These are phyloP conservation scores for Xylaria polymorpha DNA, from an alignment of 2,329 filamentous ascomycete species.

Conservation along the genomic window DNA sequence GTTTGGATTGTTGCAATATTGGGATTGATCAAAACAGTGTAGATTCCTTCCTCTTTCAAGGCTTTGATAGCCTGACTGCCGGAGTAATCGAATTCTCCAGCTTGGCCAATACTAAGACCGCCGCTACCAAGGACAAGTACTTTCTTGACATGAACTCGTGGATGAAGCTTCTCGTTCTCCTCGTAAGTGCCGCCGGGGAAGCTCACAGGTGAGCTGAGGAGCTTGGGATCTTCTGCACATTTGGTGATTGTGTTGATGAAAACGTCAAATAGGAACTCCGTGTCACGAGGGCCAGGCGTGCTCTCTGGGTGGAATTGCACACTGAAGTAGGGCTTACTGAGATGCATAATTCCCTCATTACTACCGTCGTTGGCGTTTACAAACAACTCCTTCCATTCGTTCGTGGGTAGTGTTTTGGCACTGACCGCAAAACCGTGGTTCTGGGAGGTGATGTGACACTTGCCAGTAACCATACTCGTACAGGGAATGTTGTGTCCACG, in stretches of 20 bases:
- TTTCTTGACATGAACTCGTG: conserved; percentile 89
- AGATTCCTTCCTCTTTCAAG: conserved; percentile 96
- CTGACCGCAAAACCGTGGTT: conserved; percentile 98
- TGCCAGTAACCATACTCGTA: conserved; percentile 93
- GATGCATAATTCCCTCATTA: conserved; percentile 96
- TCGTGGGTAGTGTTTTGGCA: conserved; percentile 73
- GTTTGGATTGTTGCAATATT: conserved; percentile 99
- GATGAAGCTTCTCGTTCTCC: conserved; percentile 81
- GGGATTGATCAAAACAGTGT: conserved; percentile 97
- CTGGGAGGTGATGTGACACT: conserved; percentile 98
- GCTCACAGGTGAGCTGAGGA: conserved; percentile 77
- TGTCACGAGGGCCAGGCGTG: conserved; percentile 93
- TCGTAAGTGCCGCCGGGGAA: conserved; percentile 88
- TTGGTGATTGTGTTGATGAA: conserved; percentile 88
- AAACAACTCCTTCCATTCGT: conserved; percentile 91
- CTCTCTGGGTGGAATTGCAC: conserved; percentile 99
- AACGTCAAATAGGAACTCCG: conserved; percentile 96
- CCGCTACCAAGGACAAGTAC: conserved; percentile 93
- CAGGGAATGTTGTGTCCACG: conserved; percentile 98
- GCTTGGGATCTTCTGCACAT: conserved; percentile 73
- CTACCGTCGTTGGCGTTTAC: conserved; percentile 98
- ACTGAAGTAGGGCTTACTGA: conserved; percentile 90
- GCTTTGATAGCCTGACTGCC: conserved; percentile 99
- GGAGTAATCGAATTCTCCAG: conserved; percentile 98
- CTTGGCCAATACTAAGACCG: conserved; percentile 96